Evolutionary conservation across 179 eudicot genomes (phyloP).

Genomic region (Carnegiea gigantea): DNA sequence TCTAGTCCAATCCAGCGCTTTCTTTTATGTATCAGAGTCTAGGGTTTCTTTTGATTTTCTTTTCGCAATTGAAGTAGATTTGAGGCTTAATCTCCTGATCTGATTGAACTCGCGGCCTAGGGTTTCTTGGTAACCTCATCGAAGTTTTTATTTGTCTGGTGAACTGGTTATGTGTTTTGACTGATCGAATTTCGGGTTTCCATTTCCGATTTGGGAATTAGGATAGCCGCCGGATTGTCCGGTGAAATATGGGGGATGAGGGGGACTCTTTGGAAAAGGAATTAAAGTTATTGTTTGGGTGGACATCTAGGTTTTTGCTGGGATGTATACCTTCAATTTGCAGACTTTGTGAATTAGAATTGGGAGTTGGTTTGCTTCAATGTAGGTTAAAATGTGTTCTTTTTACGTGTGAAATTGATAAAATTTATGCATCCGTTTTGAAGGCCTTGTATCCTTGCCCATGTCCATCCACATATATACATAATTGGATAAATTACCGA

Average conservation of each 20-base stretch:
- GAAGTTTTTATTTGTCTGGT: not conserved
- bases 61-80: not conserved
- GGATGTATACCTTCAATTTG: no score
- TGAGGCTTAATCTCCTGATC: not conserved
- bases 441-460: no score
- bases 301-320: no score
- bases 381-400: no score
- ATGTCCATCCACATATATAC: no score
- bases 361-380: no score
- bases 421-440: no score
- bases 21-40: not conserved
- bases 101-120: not conserved
- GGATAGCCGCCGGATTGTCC: not conserved
- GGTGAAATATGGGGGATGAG: not conserved
- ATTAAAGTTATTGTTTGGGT: no score
- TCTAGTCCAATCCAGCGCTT: conserved; percentile 10
- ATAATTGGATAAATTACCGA: no score
- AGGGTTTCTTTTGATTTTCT: not conserved
- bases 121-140: not conserved
- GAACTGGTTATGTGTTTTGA: not conserved
- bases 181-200: not conserved
- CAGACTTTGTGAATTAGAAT: no score
- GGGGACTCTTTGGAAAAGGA: not conserved
- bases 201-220: not conserved
- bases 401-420: no score